A percentile compares a stretch with the other conserved stretches of the same genome.
Evolutionary conservation across 2,329 filamentous ascomycete genomes (phyloP).

Genomic region (Fusarium sp.): DNA sequence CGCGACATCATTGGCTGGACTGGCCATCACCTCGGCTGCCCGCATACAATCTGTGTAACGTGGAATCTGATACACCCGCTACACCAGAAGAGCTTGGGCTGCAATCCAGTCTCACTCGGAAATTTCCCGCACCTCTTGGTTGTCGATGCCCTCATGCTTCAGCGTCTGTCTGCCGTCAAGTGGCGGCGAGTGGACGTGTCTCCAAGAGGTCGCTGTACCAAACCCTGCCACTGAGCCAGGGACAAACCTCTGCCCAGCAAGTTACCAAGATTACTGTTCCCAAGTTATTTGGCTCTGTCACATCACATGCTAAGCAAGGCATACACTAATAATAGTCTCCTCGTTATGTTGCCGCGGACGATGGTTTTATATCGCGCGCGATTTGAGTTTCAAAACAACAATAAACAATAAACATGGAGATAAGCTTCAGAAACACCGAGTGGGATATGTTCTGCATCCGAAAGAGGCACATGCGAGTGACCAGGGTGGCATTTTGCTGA

Average conservation of each 20-base stretch:
- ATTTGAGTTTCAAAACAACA: conserved; percentile 19
- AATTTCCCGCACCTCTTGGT: conserved; percentile 31
- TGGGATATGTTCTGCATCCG: conserved; percentile 19
- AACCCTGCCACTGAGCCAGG: neutral
- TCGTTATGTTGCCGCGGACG: conserved; percentile 21
- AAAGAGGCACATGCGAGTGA: conserved; percentile 16
- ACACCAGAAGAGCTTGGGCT: conserved; percentile 2
- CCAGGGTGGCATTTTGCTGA: conserved; percentile 23
- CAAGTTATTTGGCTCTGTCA: conserved; percentile 10
- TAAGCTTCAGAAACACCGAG: conserved; percentile 20
- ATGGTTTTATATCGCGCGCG: conserved; percentile 22
- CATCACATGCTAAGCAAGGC: conserved; percentile 20
- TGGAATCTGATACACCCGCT: conserved; percentile 8
- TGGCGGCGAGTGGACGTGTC: neutral
- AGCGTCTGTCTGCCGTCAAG: neutral
- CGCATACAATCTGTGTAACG: conserved; percentile 10
- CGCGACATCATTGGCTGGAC: conserved; percentile 28
- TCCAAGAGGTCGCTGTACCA: neutral
- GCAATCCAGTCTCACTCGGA: conserved; percentile 13
- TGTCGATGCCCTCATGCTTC: conserved; percentile 9
- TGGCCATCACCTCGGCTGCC: neutral
- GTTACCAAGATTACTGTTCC: neutral
- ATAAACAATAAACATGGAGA: conserved; percentile 33
- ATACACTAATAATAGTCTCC: conserved; percentile 7
- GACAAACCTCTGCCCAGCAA: neutral